Evolutionary conservation across 805 yeast genomes (phyloP).

Genomic region (Wickerhamomyces chambardii): DNA sequence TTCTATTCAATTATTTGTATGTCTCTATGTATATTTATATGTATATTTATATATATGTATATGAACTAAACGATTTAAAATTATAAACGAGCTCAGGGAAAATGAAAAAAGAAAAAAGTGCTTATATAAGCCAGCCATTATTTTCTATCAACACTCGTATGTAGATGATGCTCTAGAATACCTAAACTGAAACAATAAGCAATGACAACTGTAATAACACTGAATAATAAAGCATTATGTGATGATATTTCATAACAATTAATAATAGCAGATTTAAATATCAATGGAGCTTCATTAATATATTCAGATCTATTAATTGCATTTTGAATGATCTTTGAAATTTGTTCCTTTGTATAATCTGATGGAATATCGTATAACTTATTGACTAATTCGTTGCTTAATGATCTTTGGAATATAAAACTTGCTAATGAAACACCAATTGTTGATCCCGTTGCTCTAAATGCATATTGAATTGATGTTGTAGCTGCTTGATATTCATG

Average conservation of each 20-base stretch:
- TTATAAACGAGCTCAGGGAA: too few species aligned
- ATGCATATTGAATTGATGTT: constrained; percentile 85
- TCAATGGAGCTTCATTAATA: constrained; percentile 34
- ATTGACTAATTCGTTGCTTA: constrained; percentile 21
- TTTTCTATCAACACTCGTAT: constrained; percentile 32
- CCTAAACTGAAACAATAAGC: constrained; percentile 32
- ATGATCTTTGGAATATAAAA: constrained; percentile 50
- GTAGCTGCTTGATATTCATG: constrained; percentile 69
- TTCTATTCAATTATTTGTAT: too few species aligned
- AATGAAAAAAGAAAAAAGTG: too few species aligned
- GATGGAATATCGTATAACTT: constrained; percentile 12
- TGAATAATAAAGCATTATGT: constrained; percentile 37
- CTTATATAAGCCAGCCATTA: too few species aligned
- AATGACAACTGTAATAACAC: constrained; percentile 28
- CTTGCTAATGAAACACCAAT: constrained; percentile 67
- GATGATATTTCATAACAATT: constrained; percentile 40
- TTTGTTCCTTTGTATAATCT: constrained; percentile 10
- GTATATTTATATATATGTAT: too few species aligned
- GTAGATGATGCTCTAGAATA: constrained; percentile 49
- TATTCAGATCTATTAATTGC: constrained; percentile 47
- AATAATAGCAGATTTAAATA: constrained; percentile 29
- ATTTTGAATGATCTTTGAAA: constrained; percentile 21
- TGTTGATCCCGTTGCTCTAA: constrained; percentile 82
- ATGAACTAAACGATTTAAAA: too few species aligned
- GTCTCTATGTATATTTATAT: too few species aligned